Percentiles rank a stretch among this genome's conserved stretches.
phyloP scores from a whole-genome alignment of 1,284 basidiomycete species.

The Ceratorhiza oryzae-sativae region DNA sequence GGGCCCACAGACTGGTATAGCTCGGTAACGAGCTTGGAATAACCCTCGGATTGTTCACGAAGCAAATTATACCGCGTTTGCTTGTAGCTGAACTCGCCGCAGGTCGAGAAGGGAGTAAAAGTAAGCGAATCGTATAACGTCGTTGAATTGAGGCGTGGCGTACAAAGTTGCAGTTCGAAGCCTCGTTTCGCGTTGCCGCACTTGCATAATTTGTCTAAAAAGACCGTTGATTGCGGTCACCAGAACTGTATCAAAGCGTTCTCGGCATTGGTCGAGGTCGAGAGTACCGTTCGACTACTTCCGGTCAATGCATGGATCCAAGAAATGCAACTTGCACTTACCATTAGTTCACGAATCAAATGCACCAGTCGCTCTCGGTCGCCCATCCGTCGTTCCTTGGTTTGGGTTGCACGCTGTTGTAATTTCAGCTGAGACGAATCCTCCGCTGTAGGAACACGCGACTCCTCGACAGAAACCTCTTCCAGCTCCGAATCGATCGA shows the following conservation, averaged over 20 bases:
- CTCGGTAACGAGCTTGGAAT: conserved; percentile 89
- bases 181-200: conserved; percentile 78
- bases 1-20: conserved; percentile 71
- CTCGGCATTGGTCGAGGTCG: conserved; percentile 66
- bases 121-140: conserved; percentile 32
- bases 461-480: conserved; percentile 56
- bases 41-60: conserved; percentile 97
- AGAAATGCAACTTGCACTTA: conserved; percentile 52
- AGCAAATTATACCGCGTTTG: conserved; percentile 98
- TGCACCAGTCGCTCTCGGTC: conserved; percentile 68
- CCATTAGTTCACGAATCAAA: conserved; percentile 69
- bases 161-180: conserved; percentile 80
- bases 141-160: conserved; percentile 50
- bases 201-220: conserved; percentile 64
- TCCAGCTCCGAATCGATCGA: conserved; percentile 76
- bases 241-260: conserved; percentile 71
- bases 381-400: conserved; percentile 61
- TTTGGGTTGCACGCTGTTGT: conserved; percentile 53
- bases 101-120: conserved; percentile 26
- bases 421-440: conserved; percentile 43
- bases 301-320: conserved; percentile 32
- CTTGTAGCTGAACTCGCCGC: conserved; percentile 72
- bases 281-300: conserved; percentile 63
- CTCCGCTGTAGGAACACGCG: conserved; percentile 42
- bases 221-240: conserved; percentile 65